Conservation (phyloP, 2,329 filamentous ascomycete species). For the Daldinia sp. region DNA sequence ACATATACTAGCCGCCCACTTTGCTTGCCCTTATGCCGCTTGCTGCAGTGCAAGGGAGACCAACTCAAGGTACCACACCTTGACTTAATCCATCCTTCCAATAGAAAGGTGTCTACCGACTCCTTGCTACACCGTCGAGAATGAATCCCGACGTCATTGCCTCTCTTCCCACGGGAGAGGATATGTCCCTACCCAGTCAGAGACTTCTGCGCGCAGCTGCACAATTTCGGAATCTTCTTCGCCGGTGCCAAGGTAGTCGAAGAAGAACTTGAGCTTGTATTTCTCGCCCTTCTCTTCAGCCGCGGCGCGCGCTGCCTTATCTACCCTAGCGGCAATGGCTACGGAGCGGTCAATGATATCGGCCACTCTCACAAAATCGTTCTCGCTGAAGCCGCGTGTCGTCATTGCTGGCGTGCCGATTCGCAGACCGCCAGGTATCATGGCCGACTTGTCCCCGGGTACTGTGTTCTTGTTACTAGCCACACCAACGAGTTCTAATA, state of each 20-base stretch:
- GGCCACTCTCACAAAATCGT: constrained; percentile 87
- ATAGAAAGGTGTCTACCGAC: neutral
- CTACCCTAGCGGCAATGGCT: constrained; percentile 77
- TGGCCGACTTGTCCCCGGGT: constrained; percentile 90
- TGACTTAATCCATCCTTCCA: neutral
- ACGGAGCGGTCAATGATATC: constrained; percentile 87
- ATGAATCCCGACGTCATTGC: constrained; percentile 38
- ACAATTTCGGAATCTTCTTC: constrained; percentile 75
- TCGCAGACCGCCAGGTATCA: constrained; percentile 90
- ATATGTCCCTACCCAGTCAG: constrained; percentile 80
- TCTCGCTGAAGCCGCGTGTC: constrained; percentile 87
- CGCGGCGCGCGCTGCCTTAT: constrained; percentile 75
- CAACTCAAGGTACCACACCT: constrained; percentile 8
- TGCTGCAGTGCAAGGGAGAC: constrained; percentile 5
- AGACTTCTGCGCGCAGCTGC: constrained; percentile 76
- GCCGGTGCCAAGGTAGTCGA: constrained; percentile 73
- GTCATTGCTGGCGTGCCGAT: constrained; percentile 99
- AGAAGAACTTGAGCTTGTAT: constrained; percentile 72
- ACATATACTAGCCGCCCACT: constrained; percentile 17
- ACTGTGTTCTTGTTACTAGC: constrained; percentile 99
- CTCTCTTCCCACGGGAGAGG: constrained; percentile 70
- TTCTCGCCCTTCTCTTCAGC: constrained; percentile 73
- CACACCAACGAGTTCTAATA: constrained; percentile 91
- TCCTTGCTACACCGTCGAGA: constrained; percentile 4
- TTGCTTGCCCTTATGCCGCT: constrained; percentile 3